Evolutionary conservation across 805 yeast genomes (phyloP).

Genomic region (Kodamaea restingae): DNA sequence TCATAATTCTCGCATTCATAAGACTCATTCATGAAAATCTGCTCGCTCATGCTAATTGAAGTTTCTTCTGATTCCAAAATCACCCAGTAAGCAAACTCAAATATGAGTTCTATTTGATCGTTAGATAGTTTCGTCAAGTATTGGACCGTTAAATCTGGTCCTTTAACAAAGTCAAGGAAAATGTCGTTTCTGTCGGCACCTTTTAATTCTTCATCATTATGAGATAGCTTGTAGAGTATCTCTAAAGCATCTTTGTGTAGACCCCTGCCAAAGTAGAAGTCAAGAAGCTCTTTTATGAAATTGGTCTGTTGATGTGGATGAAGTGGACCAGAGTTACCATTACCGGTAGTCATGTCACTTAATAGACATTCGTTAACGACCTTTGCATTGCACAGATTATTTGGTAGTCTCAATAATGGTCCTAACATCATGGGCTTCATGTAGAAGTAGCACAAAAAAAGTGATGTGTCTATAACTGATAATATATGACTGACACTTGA

Average conservation of each 20-base stretch:
- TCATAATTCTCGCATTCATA: slow-evolving; percentile 58
- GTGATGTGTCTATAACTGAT: slow-evolving; percentile 65
- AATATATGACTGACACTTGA: slow-evolving; percentile 29
- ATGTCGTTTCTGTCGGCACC: slow-evolving; percentile 11
- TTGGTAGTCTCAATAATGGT: slow-evolving; percentile 69
- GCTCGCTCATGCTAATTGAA: slow-evolving; percentile 25
- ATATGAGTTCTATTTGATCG: slow-evolving; percentile 48
- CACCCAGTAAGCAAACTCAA: slow-evolving; percentile 54
- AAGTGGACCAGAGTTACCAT: not conserved
- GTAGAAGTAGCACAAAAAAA: slow-evolving; percentile 71
- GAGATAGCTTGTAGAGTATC: slow-evolving; percentile 41
- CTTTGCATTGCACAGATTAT: slow-evolving; percentile 66
- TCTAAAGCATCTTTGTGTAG: slow-evolving; percentile 65
- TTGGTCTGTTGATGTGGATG: slow-evolving; percentile 22
- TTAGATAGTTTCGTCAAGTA: slow-evolving; percentile 56
- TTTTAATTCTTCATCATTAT: slow-evolving; percentile 15
- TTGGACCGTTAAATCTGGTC: slow-evolving; percentile 45
- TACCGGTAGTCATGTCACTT: slow-evolving; percentile 13
- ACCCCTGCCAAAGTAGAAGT: slow-evolving; percentile 63
- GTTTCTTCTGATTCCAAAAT: slow-evolving; percentile 25
- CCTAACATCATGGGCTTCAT: slow-evolving; percentile 72
- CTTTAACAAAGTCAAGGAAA: slow-evolving; percentile 26
- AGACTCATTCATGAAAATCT: slow-evolving; percentile 64
- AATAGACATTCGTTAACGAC: slow-evolving; percentile 55
- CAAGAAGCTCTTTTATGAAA: slow-evolving; percentile 66